Evolutionary conservation across 2,329 filamentous ascomycete genomes (phyloP).

Genomic region (Lasiodiplodia sp.): DNA sequence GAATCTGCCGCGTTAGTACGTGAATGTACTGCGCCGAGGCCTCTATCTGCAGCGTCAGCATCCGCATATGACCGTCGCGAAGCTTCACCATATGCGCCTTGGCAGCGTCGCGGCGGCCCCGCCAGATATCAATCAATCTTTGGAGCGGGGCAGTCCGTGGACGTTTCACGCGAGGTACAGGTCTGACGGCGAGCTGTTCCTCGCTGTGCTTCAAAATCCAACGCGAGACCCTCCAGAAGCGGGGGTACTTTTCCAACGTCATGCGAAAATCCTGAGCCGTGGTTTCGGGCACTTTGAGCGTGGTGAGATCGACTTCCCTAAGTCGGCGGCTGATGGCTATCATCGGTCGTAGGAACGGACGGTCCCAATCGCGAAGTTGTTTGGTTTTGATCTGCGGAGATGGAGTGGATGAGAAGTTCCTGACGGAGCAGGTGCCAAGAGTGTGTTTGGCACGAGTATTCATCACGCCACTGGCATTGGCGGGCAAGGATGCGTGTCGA

Average conservation of each 20-base stretch:
- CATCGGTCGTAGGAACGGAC: not conserved
- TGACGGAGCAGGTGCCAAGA: not conserved
- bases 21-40: not conserved
- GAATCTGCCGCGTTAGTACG: not conserved
- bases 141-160: not conserved
- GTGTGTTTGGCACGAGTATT: not conserved
- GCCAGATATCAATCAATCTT: not conserved
- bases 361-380: not conserved
- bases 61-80: not conserved
- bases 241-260: not conserved
- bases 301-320: not conserved
- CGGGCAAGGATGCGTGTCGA: not conserved
- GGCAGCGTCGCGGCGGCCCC: not conserved
- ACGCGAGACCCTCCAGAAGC: not conserved
- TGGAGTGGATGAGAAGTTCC: not conserved
- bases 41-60: not conserved
- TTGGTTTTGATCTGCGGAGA: not conserved
- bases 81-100: not conserved
- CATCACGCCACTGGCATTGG: not conserved
- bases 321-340: not conserved
- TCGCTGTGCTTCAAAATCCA: not conserved
- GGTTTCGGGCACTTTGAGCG: too few relatives aligned
- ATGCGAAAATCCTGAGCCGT: not conserved
- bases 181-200: not conserved
- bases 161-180: not conserved